phyloP scores from a whole-genome alignment of 495 filamentous ascomycete species.

The Letharia columbiana region DNA sequence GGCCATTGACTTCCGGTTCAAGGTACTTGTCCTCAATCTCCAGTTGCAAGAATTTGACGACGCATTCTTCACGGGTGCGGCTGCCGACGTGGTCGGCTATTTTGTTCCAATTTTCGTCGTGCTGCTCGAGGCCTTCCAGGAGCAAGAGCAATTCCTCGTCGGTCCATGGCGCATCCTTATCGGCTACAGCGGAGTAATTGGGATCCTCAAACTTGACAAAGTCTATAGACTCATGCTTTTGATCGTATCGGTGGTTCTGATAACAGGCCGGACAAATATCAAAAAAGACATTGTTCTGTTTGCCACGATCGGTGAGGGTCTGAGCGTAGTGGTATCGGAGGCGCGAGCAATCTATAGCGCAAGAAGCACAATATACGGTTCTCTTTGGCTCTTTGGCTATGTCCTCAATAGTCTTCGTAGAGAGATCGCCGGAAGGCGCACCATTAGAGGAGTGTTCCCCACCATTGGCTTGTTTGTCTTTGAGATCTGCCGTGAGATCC shows the following conservation, averaged over 20 bases:
- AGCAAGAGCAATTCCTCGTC: constrained; percentile 79
- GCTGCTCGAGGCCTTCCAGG: constrained; percentile 81
- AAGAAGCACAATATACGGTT: constrained; percentile 75
- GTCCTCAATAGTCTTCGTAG: constrained; percentile 52
- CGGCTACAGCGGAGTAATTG: constrained; percentile 61
- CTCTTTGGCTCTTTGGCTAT: constrained; percentile 54
- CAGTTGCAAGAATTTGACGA: constrained; percentile 85
- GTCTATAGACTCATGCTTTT: constrained; percentile 58
- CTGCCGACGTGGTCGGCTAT: constrained; percentile 87
- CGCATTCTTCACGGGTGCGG: constrained; percentile 90
- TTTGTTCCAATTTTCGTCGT: constrained; percentile 90
- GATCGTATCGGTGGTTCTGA: constrained; percentile 68
- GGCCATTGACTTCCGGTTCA: constrained; percentile 59
- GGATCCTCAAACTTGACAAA: constrained; percentile 84
- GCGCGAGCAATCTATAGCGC: constrained; percentile 85
- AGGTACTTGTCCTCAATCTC: constrained; percentile 88
- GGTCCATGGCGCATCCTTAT: constrained; percentile 79
- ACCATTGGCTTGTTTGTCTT: constrained; percentile 67
- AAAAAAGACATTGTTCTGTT: constrained; percentile 56
- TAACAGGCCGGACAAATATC: constrained; percentile 88
- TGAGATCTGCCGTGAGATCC: constrained; percentile 51
- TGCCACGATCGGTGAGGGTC: constrained; percentile 45
- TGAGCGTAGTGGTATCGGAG: constrained; percentile 83
- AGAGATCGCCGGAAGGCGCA: constrained; percentile 36
- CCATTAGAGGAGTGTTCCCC: constrained; percentile 56